A percentile compares a stretch with the other conserved stretches of the same genome.
These are phyloP conservation scores for Venturia aucupariae DNA, from an alignment of 2,329 filamentous ascomycete genomes.

Conservation along the genomic window DNA sequence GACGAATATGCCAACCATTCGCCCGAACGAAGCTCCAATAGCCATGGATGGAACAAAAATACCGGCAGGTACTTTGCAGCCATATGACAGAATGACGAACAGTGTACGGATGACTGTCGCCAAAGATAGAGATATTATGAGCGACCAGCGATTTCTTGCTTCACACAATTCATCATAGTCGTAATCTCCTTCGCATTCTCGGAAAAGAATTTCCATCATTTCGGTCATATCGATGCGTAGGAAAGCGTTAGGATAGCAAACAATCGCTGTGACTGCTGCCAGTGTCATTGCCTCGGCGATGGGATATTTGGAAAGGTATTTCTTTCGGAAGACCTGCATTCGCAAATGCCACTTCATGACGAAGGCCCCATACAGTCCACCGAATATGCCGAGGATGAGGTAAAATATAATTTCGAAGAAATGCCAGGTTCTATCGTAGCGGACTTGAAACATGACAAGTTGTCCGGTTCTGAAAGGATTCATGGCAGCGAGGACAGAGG, in stretches of 20 bases:
- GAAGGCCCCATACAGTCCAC: constrained; percentile 88
- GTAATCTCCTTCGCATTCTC: constrained; percentile 81
- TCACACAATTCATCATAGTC: constrained; percentile 90
- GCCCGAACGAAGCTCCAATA: constrained; percentile 85
- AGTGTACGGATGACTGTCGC: constrained; percentile 75
- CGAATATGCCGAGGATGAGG: constrained; percentile 82
- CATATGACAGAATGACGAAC: constrained; percentile 90
- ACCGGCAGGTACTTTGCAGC: constrained; percentile 93
- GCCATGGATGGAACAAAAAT: constrained; percentile 99
- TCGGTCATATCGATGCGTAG: constrained; percentile 97
- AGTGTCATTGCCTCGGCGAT: constrained; percentile 79
- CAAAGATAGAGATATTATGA: constrained; percentile 66
- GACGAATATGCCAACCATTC: constrained; percentile 89
- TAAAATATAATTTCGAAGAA: constrained; percentile 96
- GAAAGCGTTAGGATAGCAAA: constrained; percentile 97
- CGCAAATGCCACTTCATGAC: constrained; percentile 97
- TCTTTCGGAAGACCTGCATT: constrained; percentile 86
- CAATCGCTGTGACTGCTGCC: constrained; percentile 71
- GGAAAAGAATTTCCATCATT: constrained; percentile 96
- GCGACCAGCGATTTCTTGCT: constrained; percentile 61
- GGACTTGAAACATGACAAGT: constrained; percentile 97
- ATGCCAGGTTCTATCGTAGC: constrained; percentile 93
- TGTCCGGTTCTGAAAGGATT: constrained; percentile 96
- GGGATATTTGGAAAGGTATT: constrained; percentile 75
- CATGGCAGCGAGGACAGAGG: constrained; percentile 86